phyloP scores from a whole-genome alignment of 768 basidiomycete genomes.

The Suillus weaverae region DNA sequence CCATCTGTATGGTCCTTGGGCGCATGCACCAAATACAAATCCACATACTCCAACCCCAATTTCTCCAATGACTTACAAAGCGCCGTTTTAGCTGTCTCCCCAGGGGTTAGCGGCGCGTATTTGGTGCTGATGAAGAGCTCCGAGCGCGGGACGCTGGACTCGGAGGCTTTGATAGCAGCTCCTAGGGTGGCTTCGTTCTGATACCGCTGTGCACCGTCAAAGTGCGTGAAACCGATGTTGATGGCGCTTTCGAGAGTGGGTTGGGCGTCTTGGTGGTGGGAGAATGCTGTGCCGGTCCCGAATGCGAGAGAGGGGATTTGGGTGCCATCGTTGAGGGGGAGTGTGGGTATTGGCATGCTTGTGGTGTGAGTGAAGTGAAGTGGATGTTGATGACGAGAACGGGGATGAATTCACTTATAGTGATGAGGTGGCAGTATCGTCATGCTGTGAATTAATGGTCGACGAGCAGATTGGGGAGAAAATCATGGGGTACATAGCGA shows the following conservation, averaged over 20 bases:
- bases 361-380: constrained; percentile 1
- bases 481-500: too few relatives aligned
- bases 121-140: constrained; percentile 58
- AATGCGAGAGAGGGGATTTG: constrained; percentile 38
- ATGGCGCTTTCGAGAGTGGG: constrained; percentile 30
- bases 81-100: constrained; percentile 41
- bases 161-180: constrained; percentile 29
- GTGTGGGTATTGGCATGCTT: constrained; percentile 21
- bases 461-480: too few relatives aligned
- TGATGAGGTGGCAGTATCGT: too few relatives aligned
- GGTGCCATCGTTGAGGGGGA: constrained; percentile 37
- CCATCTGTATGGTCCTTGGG: constrained; percentile 17
- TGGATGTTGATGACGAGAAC: neutral
- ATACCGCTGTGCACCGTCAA: constrained; percentile 42
- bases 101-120: constrained; percentile 45
- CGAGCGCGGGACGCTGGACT: constrained; percentile 28
- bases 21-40: constrained; percentile 47
- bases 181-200: constrained; percentile 40
- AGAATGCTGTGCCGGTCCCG: constrained; percentile 38
- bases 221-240: constrained; percentile 35
- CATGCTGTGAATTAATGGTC: too few relatives aligned
- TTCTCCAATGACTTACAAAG: constrained; percentile 21
- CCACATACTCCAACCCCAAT: constrained; percentile 39
- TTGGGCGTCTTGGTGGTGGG: constrained; percentile 25
- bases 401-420: neutral